A percentile compares a stretch with the other conserved stretches of the same genome.
phyloP scores from a whole-genome alignment of 345 rosid genomes.

The Corchorus olitorius region DNA sequence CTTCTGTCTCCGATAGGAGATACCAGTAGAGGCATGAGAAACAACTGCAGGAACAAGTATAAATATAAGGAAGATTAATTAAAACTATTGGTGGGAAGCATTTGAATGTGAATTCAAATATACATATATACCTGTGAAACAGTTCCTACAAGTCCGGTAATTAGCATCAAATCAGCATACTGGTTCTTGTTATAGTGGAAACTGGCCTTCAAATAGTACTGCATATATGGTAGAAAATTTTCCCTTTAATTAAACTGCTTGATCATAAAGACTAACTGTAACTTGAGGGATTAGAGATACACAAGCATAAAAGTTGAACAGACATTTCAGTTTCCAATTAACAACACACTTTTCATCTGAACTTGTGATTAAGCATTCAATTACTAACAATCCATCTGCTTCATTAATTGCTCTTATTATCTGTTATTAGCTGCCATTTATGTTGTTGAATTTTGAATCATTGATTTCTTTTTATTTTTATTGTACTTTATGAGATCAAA shows the following conservation, averaged over 20 bases:
- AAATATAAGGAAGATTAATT: too few relatives aligned
- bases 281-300: background rate
- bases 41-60: slow-evolving; percentile 47
- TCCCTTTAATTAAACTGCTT: background rate
- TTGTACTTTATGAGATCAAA: background rate
- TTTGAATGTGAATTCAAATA: too few relatives aligned
- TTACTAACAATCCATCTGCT: too few relatives aligned
- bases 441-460: background rate
- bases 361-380: too few relatives aligned
- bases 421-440: background rate
- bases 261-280: background rate
- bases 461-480: background rate
- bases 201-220: slow-evolving; percentile 89
- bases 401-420: background rate
- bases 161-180: slow-evolving; percentile 74
- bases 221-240: slow-evolving; percentile 31
- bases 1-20: slow-evolving; percentile 58
- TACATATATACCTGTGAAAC: slow-evolving; percentile 57
- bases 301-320: background rate
- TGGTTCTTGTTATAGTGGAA: slow-evolving; percentile 79
- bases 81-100: too few relatives aligned
- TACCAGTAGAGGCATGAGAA: slow-evolving; percentile 66
- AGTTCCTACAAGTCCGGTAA: slow-evolving; percentile 51
- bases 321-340: too few relatives aligned
- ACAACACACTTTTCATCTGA: too few relatives aligned